Evolutionary conservation across 2,329 filamentous ascomycete species (phyloP).

Genomic region (Pyricularia sp.): DNA sequence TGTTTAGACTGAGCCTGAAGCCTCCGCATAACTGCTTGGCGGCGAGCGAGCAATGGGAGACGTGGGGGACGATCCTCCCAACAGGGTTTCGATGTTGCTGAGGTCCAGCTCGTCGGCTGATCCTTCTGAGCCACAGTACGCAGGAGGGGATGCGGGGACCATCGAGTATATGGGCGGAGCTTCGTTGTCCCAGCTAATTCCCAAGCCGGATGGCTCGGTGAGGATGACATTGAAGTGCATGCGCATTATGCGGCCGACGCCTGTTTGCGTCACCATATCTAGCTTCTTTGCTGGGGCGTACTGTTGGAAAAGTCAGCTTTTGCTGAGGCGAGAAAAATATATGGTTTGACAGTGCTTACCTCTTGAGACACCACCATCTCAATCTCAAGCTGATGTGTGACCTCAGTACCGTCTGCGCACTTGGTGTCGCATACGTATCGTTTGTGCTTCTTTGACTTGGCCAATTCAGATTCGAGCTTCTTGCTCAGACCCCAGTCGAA

Average conservation of each 20-base stretch:
- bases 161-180: constrained; percentile 90
- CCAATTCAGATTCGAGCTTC: constrained; percentile 9
- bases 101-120: neutral
- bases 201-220: constrained; percentile 76
- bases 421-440: constrained; percentile 67
- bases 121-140: constrained; percentile 34
- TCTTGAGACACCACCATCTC: constrained; percentile 95
- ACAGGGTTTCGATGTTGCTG: neutral
- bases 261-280: constrained; percentile 69
- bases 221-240: constrained; percentile 83
- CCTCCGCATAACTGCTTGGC: neutral
- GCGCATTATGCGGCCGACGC: constrained; percentile 79
- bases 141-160: constrained; percentile 77
- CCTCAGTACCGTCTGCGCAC: constrained; percentile 62
- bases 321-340: neutral
- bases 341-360: neutral
- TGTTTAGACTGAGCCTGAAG: neutral
- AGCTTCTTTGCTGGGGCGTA: constrained; percentile 64
- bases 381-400: constrained; percentile 78
- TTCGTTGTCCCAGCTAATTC: constrained; percentile 96
- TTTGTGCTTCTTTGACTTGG: constrained; percentile 21
- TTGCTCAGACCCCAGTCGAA: constrained; percentile 62
- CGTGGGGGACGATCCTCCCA: neutral
- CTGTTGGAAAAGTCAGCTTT: constrained; percentile 8
- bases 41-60: neutral